Base-by-base conservation (phyloP, 345 rosid species). In the Pugionium dolabratum region DNA sequence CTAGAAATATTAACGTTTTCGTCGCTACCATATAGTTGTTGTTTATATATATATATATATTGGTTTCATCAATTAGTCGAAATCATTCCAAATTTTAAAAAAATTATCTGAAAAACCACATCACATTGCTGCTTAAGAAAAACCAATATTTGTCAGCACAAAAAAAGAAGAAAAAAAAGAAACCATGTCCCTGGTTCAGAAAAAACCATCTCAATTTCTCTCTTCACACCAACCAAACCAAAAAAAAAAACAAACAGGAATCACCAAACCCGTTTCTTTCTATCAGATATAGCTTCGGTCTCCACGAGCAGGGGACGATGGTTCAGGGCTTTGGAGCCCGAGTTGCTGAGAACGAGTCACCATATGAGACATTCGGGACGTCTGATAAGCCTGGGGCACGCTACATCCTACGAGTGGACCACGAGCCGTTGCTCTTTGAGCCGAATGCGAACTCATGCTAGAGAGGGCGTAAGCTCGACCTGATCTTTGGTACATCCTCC, bases 361-460 rank as follows among this genome's bases (percentile, higher is more conserved):
- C 77, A 74, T 74, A 26, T 50, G 53, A 54, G 77, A 73, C 77
- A 74, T 74, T 28, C 36, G 1, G 7, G 48, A 5, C 33, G 73
- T 74, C 64, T 74, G 77, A 55, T 74, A 74, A 11, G 73, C 59
- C 54, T 61, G 77, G 10, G 34, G 51, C 8, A n/a, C 4, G 11
- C 68, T 54, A 6, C 3, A 33, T 10, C 50, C 39, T 10, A 5
- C 2, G 0, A 40, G 36, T 9, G 59, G 10, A 26, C 72, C 72
- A 54, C 58, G 72, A 53, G 78, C 47, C 5, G 78, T 61, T 55
- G 78, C 78, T 55, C 78, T 74, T n/a, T 74, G 78, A 54, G 73
- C 40, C 5, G 47, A 54, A 55, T 74, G 73, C 27, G 78, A 61
- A 7, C 78, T 74, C 73, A 74, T 67, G 41, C 69, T 74, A 2